Conservation (phyloP, 306 rosid genomes). For the Cucurbita ficifolia region DNA sequence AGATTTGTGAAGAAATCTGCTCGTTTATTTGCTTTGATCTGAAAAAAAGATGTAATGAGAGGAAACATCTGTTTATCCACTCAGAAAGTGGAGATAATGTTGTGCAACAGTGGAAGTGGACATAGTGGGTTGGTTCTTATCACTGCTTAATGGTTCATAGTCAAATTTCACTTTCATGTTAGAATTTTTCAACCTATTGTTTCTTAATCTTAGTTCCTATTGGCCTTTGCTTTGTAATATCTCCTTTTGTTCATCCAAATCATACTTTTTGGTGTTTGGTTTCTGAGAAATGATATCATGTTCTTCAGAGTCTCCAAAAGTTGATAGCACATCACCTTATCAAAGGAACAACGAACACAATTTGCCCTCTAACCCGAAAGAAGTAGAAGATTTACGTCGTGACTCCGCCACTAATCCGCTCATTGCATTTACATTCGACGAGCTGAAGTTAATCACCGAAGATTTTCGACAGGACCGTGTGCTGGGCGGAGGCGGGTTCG, state of each 20-base stretch:
- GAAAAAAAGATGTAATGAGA: not conserved
- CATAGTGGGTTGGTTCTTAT: not conserved
- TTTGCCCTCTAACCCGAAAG: slow-evolving; percentile 81
- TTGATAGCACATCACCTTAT: slow-evolving; percentile 26
- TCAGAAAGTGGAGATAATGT: not conserved
- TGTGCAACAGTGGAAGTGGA: not conserved
- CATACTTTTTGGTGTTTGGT: not conserved
- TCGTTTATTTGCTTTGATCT: not conserved
- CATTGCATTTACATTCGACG: slow-evolving; percentile 60
- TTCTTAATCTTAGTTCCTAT: not conserved
- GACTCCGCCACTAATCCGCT: slow-evolving; percentile 77
- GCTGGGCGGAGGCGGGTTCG: slow-evolving; percentile 97
- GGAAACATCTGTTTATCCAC: not conserved
- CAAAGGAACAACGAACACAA: slow-evolving; percentile 36
- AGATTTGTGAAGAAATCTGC: not conserved
- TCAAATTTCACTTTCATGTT: not conserved
- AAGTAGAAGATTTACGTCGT: slow-evolving; percentile 84
- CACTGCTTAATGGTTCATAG: not conserved
- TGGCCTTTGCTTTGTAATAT: not conserved
- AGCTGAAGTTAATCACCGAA: slow-evolving; percentile 57
- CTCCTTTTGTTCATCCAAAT: not conserved
- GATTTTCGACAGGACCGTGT: slow-evolving; percentile 67
- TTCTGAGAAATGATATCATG: not conserved
- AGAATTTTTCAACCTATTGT: not conserved
- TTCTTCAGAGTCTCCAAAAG: slow-evolving; percentile 38